phyloP scores from a whole-genome alignment of 2,329 filamentous ascomycete genomes.

The Talaromyces marneffei region DNA sequence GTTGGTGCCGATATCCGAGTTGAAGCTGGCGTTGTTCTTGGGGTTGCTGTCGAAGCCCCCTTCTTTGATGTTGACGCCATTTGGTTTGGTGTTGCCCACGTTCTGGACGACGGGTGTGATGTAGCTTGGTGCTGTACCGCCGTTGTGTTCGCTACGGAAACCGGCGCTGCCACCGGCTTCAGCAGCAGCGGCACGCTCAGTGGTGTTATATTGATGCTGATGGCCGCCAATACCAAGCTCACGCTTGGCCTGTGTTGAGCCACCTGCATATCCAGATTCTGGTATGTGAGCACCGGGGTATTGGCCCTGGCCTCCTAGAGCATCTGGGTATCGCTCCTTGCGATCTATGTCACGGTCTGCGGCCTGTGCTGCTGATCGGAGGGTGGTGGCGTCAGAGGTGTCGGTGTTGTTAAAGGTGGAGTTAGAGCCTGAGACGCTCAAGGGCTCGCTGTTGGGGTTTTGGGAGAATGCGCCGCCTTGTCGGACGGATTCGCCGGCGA shows the following conservation, averaged over 20 bases:
- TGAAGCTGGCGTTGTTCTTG: constrained; percentile 47
- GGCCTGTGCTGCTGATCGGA: constrained; percentile 45
- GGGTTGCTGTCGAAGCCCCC: constrained; percentile 40
- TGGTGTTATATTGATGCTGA: constrained; percentile 20
- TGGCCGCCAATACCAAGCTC: constrained; percentile 22
- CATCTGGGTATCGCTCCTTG: constrained; percentile 39
- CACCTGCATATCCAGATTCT: constrained; percentile 33
- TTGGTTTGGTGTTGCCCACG: constrained; percentile 34
- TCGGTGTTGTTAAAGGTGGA: constrained; percentile 54
- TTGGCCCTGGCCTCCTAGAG: constrained; percentile 33
- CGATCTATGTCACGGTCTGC: constrained; percentile 42
- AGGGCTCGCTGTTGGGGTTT: constrained; percentile 51
- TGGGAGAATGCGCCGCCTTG: constrained; percentile 55
- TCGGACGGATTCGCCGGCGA: constrained; percentile 66
- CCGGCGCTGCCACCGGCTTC: constrained; percentile 23
- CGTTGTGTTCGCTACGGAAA: constrained; percentile 23
- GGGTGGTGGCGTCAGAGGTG: constrained; percentile 47
- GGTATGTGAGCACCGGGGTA: constrained; percentile 33
- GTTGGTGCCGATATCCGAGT: constrained; percentile 47
- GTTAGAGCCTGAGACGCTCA: constrained; percentile 46
- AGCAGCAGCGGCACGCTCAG: constrained; percentile 2
- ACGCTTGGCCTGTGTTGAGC: constrained; percentile 27
- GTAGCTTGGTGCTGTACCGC: constrained; percentile 35
- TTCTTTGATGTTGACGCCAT: constrained; percentile 49
- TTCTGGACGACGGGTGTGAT: constrained; percentile 30